Evolutionary conservation across 2,329 filamentous ascomycete species (phyloP), one percentile per base, ranked within the genome.

Genomic region (Thielaviopsis ethacetica): DNA sequence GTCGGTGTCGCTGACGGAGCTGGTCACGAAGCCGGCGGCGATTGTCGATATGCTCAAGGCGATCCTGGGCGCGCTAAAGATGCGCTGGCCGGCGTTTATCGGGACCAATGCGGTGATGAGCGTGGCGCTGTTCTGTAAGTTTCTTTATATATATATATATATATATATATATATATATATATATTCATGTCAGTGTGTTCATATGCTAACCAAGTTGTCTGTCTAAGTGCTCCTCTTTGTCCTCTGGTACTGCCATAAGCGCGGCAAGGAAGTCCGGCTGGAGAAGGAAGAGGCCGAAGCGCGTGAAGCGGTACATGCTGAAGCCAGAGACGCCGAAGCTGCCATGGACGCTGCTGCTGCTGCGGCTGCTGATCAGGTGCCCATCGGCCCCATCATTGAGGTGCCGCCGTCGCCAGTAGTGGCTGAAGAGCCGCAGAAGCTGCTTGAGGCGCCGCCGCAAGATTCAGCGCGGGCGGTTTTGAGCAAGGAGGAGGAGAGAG

Each of bases 201-300:
- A 27, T 27, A 9, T 47, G 50, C 58, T 58, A 56, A 62, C 56
- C n/a, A n/a, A n/a, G 9, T 27, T 27, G 26, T 27, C 26, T 9
- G 5, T 55, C 22, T 19, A 27, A 87, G 88, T 97, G 58, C 78
- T 97, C 17, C 79, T 98, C 59, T 93, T 95, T 68, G 88, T 95
- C 52, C 84, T 97, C 66, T 98, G 91, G 91, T 98, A 97, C 73
- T 97, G 91, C 73, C 86, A 97, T 72, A 97, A 97, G 75, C 86
- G 93, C 58, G 93, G 93, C 47, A 83, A 83, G 52, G 91, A 98
- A 73, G 84, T 83, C 6, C 81, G 93, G 56, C 79, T 97, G 13
- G 84, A 86, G 67, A 81, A 70, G 56, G 78, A 81, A 66, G 72
- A 72, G 57, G 64, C 69, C 1, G 70, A 67, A 12, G 65, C 61